Evolutionary conservation across 495 filamentous ascomycete species (phyloP).

Genomic region (Trichoderma reesei): DNA sequence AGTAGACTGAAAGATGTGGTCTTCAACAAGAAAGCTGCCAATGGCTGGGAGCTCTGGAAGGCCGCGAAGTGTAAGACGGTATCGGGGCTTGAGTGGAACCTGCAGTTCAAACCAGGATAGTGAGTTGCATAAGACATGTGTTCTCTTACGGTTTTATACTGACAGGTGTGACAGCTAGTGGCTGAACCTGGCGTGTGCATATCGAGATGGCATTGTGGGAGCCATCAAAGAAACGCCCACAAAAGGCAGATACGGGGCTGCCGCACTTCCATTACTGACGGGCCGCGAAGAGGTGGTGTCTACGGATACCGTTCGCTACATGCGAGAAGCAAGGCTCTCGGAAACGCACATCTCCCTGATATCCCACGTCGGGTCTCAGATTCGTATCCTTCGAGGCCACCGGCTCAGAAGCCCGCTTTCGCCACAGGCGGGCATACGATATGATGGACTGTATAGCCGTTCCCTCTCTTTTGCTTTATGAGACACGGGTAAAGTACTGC

Average conservation of each 20-base stretch:
- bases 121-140: conserved; percentile 14
- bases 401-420: conserved; percentile 33
- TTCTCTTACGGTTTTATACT: not conserved
- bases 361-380: conserved; percentile 26
- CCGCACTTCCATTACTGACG: conserved; percentile 31
- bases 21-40: conserved; percentile 18
- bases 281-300: conserved; percentile 29
- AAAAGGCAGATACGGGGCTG: conserved; percentile 25
- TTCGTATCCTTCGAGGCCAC: conserved; percentile 35
- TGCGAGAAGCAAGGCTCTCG: conserved; percentile 20
- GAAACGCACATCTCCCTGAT: conserved; percentile 33
- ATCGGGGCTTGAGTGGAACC: conserved; percentile 22
- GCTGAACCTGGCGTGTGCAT: conserved; percentile 36
- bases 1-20: conserved; percentile 26
- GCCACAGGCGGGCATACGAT: conserved; percentile 36
- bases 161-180: conserved; percentile 33
- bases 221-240: conserved; percentile 26
- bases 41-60: conserved; percentile 20
- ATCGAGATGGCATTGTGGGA: conserved; percentile 36
- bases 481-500: conserved; percentile 6
- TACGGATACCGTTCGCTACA: conserved; percentile 20
- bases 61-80: conserved; percentile 17
- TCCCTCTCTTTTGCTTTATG: not conserved
- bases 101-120: conserved; percentile 25
- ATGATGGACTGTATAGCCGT: conserved; percentile 39